Percentiles rank a stretch among this genome's conserved stretches.
Evolutionary conservation across 2,329 filamentous ascomycete species (phyloP).

Genomic region (Penicillium sp.): DNA sequence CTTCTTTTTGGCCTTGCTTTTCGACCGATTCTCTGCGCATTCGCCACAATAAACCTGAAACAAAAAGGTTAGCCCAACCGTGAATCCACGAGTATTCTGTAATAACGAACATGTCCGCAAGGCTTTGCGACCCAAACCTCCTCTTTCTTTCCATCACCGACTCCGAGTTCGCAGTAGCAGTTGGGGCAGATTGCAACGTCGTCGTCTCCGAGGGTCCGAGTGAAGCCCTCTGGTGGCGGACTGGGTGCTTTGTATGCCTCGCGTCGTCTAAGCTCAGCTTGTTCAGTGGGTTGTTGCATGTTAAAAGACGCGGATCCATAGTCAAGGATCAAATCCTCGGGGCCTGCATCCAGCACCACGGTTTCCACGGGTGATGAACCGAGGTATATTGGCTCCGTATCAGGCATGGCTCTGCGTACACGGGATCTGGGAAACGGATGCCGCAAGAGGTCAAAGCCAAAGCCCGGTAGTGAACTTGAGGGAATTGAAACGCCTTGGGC

Average conservation of each 20-base stretch:
- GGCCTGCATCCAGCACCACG: neutral
- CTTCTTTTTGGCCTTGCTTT: constrained; percentile 35
- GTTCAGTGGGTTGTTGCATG: constrained; percentile 1
- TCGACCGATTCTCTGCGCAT: constrained; percentile 43
- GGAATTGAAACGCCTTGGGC: too few relatives aligned
- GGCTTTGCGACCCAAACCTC: constrained; percentile 90
- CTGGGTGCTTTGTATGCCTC: constrained; percentile 60
- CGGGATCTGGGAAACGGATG: too few relatives aligned
- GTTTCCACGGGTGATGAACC: neutral
- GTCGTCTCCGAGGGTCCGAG: constrained; percentile 69
- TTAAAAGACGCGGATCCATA: constrained; percentile 12
- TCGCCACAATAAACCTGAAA: constrained; percentile 50
- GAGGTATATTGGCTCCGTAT: neutral
- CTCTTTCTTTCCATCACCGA: constrained; percentile 68
- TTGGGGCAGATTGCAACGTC: constrained; percentile 79
- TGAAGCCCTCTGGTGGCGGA: constrained; percentile 74
- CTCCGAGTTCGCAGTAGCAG: constrained; percentile 79
- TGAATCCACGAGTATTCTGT: neutral
- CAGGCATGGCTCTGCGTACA: neutral
- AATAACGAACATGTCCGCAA: constrained; percentile 79
- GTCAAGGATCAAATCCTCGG: constrained; percentile 2
- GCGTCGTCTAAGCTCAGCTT: constrained; percentile 10
- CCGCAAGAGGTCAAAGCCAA: too few relatives aligned
- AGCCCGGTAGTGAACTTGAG: too few relatives aligned
- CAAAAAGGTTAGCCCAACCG: constrained; percentile 5